These are phyloP conservation scores for Malassezia equina DNA, from an alignment of 1,284 basidiomycete species.

Conservation along the genomic window DNA sequence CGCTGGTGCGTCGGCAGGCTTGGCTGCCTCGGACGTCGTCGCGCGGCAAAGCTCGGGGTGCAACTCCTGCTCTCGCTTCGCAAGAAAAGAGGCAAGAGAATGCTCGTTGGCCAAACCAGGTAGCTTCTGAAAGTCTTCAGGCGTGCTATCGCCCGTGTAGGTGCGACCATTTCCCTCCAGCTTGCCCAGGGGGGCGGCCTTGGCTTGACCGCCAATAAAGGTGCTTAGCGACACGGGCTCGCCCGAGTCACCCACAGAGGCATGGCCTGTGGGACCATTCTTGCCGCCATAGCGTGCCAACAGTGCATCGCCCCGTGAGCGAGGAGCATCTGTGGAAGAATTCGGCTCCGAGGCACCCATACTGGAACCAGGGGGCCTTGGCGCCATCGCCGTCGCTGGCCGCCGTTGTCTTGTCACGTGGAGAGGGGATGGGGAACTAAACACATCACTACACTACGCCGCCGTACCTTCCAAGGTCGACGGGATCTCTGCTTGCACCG, in stretches of 20 bases:
- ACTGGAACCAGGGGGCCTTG: background rate
- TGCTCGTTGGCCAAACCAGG: constrained; percentile 28
- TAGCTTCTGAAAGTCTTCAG: constrained; percentile 26
- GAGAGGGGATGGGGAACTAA: background rate
- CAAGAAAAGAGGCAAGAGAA: constrained; percentile 37
- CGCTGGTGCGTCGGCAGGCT: background rate
- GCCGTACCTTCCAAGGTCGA: background rate
- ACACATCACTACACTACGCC: background rate
- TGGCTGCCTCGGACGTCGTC: constrained; percentile 14
- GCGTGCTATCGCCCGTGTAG: constrained; percentile 31
- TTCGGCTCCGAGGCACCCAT: background rate
- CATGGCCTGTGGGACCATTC: constrained; percentile 42
- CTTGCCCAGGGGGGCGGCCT: constrained; percentile 40
- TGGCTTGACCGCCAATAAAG: constrained; percentile 45
- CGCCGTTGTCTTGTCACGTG: background rate
- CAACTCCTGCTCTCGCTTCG: constrained; percentile 22
- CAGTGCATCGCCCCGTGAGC: constrained; percentile 19
- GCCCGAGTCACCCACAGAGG: constrained; percentile 19
- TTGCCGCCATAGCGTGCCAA: constrained; percentile 40
- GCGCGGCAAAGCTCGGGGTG: background rate
- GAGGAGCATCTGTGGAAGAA: background rate
- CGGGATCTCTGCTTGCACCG: constrained; percentile 1
- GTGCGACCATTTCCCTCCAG: constrained; percentile 38
- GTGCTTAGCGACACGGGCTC: constrained; percentile 39
- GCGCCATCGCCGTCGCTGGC: background rate